Conservation (phyloP, 495 filamentous ascomycete genomes). For the Xylaria longipes region DNA sequence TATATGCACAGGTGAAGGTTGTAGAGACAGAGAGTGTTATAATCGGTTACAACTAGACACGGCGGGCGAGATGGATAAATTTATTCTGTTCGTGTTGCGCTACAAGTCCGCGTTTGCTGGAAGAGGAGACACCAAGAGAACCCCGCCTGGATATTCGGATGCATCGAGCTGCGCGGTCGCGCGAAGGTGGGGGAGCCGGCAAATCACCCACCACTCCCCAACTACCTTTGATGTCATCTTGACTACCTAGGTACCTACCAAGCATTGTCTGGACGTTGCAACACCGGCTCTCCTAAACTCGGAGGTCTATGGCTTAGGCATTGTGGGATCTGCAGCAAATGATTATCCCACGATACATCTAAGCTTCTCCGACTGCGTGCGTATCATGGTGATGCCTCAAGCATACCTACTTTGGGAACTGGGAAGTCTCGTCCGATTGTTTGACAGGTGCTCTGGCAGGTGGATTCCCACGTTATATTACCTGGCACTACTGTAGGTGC, state of each 20-base stretch:
- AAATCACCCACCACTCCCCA: slow-evolving; percentile 23
- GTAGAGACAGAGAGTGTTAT: slow-evolving; percentile 1
- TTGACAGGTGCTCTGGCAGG: not conserved
- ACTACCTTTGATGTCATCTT: slow-evolving; percentile 19
- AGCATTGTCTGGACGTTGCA: not conserved
- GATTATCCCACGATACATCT: not conserved
- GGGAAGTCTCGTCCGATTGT: not conserved
- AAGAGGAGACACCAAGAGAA: slow-evolving; percentile 15
- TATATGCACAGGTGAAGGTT: not conserved
- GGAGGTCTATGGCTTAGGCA: not conserved
- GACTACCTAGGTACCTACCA: not conserved
- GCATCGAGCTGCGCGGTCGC: slow-evolving; percentile 13
- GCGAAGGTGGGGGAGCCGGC: slow-evolving; percentile 40
- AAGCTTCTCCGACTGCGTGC: not conserved
- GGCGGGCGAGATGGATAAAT: not conserved
- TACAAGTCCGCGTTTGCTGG: not conserved
- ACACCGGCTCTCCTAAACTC: not conserved
- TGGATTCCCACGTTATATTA: not conserved
- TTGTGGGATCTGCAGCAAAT: not conserved
- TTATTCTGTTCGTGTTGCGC: slow-evolving; percentile 12
- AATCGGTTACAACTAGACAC: not conserved
- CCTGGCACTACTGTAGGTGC: not conserved
- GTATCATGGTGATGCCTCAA: not conserved
- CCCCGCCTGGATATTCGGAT: slow-evolving; percentile 36
- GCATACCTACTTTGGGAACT: not conserved